Percentiles rank a stretch among this genome's conserved stretches.
phyloP scores from a whole-genome alignment of 352 stramenopile genomes.

The Halophytophthora batemanensis region DNA sequence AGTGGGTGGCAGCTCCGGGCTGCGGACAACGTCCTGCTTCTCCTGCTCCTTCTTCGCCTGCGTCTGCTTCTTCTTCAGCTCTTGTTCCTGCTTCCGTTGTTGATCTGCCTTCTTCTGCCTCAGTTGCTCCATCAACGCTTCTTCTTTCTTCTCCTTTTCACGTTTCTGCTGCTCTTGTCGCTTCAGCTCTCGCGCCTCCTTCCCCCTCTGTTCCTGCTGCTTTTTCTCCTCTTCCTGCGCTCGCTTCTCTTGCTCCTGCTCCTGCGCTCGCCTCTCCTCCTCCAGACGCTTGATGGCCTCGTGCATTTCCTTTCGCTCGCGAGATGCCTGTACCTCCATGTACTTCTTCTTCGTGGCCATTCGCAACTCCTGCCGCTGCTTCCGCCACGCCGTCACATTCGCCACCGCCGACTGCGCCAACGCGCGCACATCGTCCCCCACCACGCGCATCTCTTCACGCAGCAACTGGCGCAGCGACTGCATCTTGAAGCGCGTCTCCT shows the following conservation, averaged over 20 bases:
- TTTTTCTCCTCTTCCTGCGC: conserved; percentile 1
- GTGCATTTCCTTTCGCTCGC: conserved; percentile 7
- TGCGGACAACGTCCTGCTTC: background rate
- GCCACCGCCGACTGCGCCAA: conserved; percentile 4
- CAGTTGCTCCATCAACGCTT: background rate
- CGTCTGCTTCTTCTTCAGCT: conserved; percentile 2
- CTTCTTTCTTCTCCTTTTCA: no score
- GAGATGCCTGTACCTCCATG: conserved; percentile 1
- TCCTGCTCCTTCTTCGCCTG: background rate
- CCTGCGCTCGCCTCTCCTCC: conserved; percentile 1
- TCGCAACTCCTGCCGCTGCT: conserved; percentile 16
- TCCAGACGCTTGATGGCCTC: conserved; percentile 5
- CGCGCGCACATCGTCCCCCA: conserved; percentile 10
- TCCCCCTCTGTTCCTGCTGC: conserved; percentile 5
- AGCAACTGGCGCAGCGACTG: conserved; percentile 5
- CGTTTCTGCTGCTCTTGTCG: conserved; percentile 1
- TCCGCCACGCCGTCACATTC: conserved; percentile 16
- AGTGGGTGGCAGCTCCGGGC: background rate
- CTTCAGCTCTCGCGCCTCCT: conserved; percentile 3
- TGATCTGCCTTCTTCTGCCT: background rate
- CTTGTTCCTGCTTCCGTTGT: conserved; percentile 2
- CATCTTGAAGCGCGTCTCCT: conserved; percentile 23
- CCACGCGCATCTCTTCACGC: conserved; percentile 8
- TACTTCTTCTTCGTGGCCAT: conserved; percentile 18
- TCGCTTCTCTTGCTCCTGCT: conserved; percentile 8